A percentile compares a stretch with the other conserved stretches of the same genome.
Evolutionary conservation across 2,329 filamentous ascomycete genomes (phyloP).

Genomic region (Eutypa lata): DNA sequence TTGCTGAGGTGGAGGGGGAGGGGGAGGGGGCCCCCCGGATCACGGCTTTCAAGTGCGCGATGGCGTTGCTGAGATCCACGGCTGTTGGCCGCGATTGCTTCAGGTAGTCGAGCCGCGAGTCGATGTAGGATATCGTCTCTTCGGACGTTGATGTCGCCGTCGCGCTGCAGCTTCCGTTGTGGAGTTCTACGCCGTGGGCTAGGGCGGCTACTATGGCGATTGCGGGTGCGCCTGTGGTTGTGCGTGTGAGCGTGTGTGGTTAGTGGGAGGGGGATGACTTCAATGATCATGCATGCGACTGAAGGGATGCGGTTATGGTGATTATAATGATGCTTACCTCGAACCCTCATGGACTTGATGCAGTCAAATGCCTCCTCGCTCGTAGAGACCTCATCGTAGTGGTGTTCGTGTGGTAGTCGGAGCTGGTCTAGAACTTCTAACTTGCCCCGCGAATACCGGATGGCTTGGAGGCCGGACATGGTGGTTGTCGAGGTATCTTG

Average conservation of each 20-base stretch:
- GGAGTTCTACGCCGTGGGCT: conserved; percentile 80
- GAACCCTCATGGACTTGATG: conserved; percentile 75
- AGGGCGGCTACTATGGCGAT: conserved; percentile 97
- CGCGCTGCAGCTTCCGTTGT: conserved; percentile 48
- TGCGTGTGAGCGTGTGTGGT: no score
- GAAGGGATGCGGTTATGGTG: not conserved
- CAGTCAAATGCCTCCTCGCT: conserved; percentile 77
- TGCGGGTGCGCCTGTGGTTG: conserved; percentile 68
- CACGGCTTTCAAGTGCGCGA: conserved; percentile 69
- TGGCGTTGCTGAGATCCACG: conserved; percentile 90
- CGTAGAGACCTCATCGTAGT: conserved; percentile 70
- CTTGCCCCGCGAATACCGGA: conserved; percentile 69
- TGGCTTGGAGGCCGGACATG: conserved; percentile 68
- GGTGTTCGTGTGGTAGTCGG: conserved; percentile 74
- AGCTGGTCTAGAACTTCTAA: conserved; percentile 81
- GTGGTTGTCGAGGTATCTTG: not conserved
- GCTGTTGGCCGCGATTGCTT: conserved; percentile 89
- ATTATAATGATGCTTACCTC: conserved; percentile 40
- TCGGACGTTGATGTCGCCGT: conserved; percentile 39
- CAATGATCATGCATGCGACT: conserved; percentile 92
- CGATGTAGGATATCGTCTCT: conserved; percentile 69
- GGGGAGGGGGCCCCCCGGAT: conserved; percentile 48
- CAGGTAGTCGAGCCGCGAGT: conserved; percentile 77
- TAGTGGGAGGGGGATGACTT: conserved; percentile 84
- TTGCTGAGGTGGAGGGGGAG: no score